Conservation (phyloP, 202 grass and related monocot genomes). For the Saccharum hybrid region DNA sequence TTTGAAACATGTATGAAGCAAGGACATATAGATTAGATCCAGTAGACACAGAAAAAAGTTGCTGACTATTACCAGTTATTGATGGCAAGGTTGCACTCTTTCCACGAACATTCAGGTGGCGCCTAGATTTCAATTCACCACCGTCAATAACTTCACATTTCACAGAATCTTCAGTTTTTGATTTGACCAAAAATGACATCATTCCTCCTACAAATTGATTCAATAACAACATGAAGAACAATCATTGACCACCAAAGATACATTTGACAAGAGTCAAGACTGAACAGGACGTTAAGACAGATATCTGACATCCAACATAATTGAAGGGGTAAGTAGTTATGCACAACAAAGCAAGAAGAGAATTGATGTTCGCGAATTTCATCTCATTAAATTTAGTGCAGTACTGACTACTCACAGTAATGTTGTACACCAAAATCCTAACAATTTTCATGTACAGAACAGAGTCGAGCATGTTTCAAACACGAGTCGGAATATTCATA, state of each 20-base stretch:
- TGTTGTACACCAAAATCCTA: background rate
- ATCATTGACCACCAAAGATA: conserved; percentile 2
- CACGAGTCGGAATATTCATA: background rate
- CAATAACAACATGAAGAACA: conserved; percentile 34
- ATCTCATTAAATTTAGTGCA: conserved; percentile 17
- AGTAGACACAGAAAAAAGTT: conserved; percentile 15
- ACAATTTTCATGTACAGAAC: background rate
- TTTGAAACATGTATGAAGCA: conserved; percentile 39
- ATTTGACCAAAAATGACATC: conserved; percentile 94
- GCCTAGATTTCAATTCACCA: conserved; percentile 97
- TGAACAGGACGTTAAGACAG: conserved; percentile 30
- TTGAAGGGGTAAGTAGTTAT: conserved; percentile 18
- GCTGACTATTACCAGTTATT: conserved; percentile 76
- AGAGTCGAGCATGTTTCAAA: background rate
- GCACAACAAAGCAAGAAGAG: conserved; percentile 30
- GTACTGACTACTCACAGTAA: conserved; percentile 26
- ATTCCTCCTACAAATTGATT: conserved; percentile 79
- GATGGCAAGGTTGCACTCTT: conserved; percentile 99
- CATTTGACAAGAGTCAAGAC: conserved; percentile 26
- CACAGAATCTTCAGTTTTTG: conserved; percentile 89
- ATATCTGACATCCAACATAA: conserved; percentile 30
- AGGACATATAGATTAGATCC: background rate
- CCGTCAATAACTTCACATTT: conserved; percentile 98
- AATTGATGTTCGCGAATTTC: conserved; percentile 21
- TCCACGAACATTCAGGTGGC: conserved; percentile 95